phyloP scores from a whole-genome alignment of 768 basidiomycete species.

The Lactarius evosmus region DNA sequence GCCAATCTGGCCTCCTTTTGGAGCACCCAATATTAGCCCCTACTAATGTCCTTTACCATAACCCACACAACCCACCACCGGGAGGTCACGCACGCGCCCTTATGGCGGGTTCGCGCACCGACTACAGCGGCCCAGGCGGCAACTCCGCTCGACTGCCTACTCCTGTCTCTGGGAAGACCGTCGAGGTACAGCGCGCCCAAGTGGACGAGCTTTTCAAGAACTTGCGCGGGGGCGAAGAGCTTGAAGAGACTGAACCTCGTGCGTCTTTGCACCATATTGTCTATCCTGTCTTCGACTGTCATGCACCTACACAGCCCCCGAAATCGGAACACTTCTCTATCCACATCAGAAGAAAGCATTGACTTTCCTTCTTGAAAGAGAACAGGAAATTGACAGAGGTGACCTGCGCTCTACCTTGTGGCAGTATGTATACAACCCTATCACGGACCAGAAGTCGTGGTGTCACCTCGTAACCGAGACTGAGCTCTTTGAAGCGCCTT shows the following conservation, averaged over 20 bases:
- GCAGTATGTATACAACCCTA: conserved; percentile 53
- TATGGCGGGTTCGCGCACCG: conserved; percentile 42
- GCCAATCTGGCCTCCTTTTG: conserved; percentile 63
- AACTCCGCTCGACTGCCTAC: conserved; percentile 52
- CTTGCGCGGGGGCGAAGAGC: conserved; percentile 81
- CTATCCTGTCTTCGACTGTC: conserved; percentile 26
- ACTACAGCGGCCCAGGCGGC: conserved; percentile 41
- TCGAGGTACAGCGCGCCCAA: conserved; percentile 89
- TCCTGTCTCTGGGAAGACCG: conserved; percentile 65
- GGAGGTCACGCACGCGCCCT: conserved; percentile 54
- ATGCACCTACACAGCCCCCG: conserved; percentile 44
- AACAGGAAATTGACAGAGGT: conserved; percentile 59
- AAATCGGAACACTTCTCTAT: conserved; percentile 84
- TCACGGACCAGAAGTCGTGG: conserved; percentile 57
- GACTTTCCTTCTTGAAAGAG: conserved; percentile 89
- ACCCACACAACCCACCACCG: conserved; percentile 83
- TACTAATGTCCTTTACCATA: conserved; percentile 64
- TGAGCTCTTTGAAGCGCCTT: conserved; percentile 63
- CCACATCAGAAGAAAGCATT: conserved; percentile 98
- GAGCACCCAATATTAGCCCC: conserved; percentile 72
- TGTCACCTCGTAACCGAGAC: conserved; percentile 81
- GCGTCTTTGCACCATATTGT: conserved; percentile 35
- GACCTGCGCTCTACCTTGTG: conserved; percentile 71
- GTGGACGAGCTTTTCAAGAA: conserved; percentile 93
- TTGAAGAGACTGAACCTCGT: conserved; percentile 85